phyloP scores from a whole-genome alignment of 345 rosid genomes.

The Eucalyptus tenuipes region DNA sequence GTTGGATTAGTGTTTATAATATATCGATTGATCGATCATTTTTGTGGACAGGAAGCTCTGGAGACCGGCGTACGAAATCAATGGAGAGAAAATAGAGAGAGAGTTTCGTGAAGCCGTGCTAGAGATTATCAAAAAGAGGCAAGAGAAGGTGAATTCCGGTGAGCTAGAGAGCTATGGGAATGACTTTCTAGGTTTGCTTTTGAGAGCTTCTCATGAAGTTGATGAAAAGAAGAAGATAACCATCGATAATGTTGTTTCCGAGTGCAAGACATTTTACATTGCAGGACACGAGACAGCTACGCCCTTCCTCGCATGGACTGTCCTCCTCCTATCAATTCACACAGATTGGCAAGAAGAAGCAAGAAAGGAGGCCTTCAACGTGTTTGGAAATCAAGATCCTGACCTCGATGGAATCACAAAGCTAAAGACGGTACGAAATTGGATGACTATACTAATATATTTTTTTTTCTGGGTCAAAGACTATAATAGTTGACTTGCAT shows the following conservation, averaged over 20 bases:
- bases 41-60: constrained; percentile 3
- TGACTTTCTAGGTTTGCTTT: constrained; percentile 16
- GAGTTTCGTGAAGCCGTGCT: background rate
- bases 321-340: constrained; percentile 15
- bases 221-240: constrained; percentile 4
- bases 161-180: background rate
- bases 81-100: background rate
- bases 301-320: constrained; percentile 12
- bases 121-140: constrained; percentile 4
- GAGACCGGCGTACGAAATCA: constrained; percentile 2
- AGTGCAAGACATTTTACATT: constrained; percentile 20
- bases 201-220: background rate
- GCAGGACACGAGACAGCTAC: background rate
- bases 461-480: no score
- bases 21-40: background rate
- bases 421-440: background rate
- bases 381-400: constrained; percentile 1
- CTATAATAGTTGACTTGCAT: background rate
- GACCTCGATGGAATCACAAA: background rate
- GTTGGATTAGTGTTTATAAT: background rate
- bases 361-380: constrained; percentile 17
- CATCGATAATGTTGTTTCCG: constrained; percentile 5
- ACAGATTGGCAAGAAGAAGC: constrained; percentile 25
- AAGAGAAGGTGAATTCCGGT: background rate
- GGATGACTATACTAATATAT: background rate